A percentile compares a stretch with the other conserved stretches of the same genome.
Conservation (phyloP, 805 yeast species). For the Lipomyces mesembrius region DNA sequence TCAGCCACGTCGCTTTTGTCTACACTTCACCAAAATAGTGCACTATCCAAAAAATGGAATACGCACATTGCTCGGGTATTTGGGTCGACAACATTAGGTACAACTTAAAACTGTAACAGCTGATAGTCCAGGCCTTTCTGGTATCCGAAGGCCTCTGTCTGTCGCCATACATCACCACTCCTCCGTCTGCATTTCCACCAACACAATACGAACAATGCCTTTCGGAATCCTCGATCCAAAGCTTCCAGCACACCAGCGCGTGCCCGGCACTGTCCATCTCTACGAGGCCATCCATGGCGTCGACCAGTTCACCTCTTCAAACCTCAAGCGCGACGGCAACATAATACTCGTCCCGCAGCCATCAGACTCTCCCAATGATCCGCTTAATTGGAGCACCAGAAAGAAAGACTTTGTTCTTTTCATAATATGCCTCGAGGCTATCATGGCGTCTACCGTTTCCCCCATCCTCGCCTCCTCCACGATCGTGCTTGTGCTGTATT, state of each 20-base stretch:
- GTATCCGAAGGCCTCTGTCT: too few relatives aligned
- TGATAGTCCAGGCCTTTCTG: too few relatives aligned
- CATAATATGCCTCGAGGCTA: conserved; percentile 31
- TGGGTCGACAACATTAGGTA: too few relatives aligned
- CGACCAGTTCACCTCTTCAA: not conserved
- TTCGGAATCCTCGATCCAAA: conserved; percentile 34
- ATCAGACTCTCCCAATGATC: conserved; percentile 70
- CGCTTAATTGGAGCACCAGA: conserved; percentile 61
- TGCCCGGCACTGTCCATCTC: conserved; percentile 33
- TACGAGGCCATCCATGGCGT: conserved; percentile 13
- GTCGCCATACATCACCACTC: too few relatives aligned
- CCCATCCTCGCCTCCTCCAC: conserved; percentile 36
- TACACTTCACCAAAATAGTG: not conserved
- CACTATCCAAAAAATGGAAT: not conserved
- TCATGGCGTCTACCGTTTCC: conserved; percentile 31
- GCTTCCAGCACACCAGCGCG: conserved; percentile 14
- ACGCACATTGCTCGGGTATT: not conserved
- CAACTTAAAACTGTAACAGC: too few relatives aligned
- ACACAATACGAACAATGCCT: conserved; percentile 15
- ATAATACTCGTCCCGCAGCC: conserved; percentile 69
- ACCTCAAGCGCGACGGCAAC: conserved; percentile 50
- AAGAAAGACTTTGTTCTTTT: conserved; percentile 30
- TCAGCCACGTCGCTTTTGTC: not conserved
- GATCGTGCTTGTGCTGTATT: conserved; percentile 27
- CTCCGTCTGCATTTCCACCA: not conserved